Percentiles rank a stretch among this genome's conserved stretches.
These are phyloP conservation scores for Diaporthe vexans DNA, from an alignment of 2,329 filamentous ascomycete genomes.

Conservation along the genomic window DNA sequence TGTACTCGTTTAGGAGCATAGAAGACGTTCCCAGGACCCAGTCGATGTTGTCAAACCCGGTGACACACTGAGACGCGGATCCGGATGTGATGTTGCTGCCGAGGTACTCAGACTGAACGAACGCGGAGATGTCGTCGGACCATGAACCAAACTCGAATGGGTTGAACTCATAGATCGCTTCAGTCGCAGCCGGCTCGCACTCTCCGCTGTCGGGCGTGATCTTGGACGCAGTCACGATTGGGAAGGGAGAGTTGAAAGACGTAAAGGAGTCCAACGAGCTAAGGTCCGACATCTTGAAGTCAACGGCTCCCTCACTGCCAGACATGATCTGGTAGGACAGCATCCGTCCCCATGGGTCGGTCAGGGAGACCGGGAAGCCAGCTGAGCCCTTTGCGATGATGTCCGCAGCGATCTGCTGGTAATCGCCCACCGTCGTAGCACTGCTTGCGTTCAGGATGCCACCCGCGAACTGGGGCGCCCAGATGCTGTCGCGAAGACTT, in stretches of 20 bases:
- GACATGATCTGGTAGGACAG: conserved; percentile 38
- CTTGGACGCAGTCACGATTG: conserved; percentile 43
- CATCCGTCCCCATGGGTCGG: conserved; percentile 39
- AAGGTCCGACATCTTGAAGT: conserved; percentile 33
- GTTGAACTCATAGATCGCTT: conserved; percentile 58
- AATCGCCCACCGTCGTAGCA: conserved; percentile 9
- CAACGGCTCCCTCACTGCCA: conserved; percentile 32
- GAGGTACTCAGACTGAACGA: conserved; percentile 56
- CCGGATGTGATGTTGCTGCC: conserved; percentile 54
- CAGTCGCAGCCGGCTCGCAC: conserved; percentile 44
- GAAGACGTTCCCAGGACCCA: conserved; percentile 61
- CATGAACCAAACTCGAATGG: conserved; percentile 62
- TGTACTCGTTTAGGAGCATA: conserved; percentile 54
- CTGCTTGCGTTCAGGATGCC: conserved; percentile 36
- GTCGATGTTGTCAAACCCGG: conserved; percentile 62
- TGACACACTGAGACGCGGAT: conserved; percentile 50
- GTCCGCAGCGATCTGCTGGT: conserved; percentile 33
- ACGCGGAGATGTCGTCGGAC: conserved; percentile 56
- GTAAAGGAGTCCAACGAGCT: conserved; percentile 37
- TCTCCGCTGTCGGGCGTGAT: conserved; percentile 41
- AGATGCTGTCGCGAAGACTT: conserved; percentile 29
- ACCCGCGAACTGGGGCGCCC: conserved; percentile 33
- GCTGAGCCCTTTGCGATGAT: conserved; percentile 29
- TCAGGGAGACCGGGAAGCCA: conserved; percentile 38
- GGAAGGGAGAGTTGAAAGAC: conserved; percentile 40